Evolutionary conservation across 768 basidiomycete genomes (phyloP).

Genomic region (Suillus brevipes): DNA sequence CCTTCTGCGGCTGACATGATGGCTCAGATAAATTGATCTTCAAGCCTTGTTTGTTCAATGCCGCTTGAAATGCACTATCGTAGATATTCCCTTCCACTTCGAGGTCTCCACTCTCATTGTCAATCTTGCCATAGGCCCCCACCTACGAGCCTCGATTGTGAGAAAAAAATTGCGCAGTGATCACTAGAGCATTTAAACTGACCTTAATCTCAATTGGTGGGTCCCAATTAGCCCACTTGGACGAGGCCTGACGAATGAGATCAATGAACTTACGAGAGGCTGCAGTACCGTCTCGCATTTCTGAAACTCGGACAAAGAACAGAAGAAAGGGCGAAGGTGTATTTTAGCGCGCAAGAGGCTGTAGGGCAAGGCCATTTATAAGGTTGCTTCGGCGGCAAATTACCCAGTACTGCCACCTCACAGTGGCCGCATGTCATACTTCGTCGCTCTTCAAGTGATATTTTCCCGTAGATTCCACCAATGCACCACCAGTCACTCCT

Average conservation of each 20-base stretch:
- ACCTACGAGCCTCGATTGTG: constrained; percentile 23
- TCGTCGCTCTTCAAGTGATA: not conserved
- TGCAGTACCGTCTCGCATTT: constrained; percentile 5
- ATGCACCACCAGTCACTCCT: constrained; percentile 17
- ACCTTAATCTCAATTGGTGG: constrained; percentile 36
- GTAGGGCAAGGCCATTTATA: not conserved
- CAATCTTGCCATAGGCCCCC: constrained; percentile 34
- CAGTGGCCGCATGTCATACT: not conserved
- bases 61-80: constrained; percentile 15
- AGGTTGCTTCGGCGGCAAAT: not conserved
- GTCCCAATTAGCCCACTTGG: constrained; percentile 42
- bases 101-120: constrained; percentile 31
- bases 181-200: constrained; percentile 6
- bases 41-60: constrained; percentile 12
- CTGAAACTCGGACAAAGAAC: not conserved
- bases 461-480: constrained; percentile 16
- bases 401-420: constrained; percentile 8
- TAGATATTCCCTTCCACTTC: constrained; percentile 36
- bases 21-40: constrained; percentile 11
- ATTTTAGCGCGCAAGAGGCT: not conserved
- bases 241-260: constrained; percentile 30
- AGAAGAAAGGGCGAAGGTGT: not conserved
- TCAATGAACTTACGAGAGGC: constrained; percentile 35
- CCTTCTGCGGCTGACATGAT: constrained; percentile 16
- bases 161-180: not conserved